These are phyloP conservation scores for Coemansia sp. DNA, from an alignment of 192 early-diverging fungal genomes.

Conservation along the genomic window DNA sequence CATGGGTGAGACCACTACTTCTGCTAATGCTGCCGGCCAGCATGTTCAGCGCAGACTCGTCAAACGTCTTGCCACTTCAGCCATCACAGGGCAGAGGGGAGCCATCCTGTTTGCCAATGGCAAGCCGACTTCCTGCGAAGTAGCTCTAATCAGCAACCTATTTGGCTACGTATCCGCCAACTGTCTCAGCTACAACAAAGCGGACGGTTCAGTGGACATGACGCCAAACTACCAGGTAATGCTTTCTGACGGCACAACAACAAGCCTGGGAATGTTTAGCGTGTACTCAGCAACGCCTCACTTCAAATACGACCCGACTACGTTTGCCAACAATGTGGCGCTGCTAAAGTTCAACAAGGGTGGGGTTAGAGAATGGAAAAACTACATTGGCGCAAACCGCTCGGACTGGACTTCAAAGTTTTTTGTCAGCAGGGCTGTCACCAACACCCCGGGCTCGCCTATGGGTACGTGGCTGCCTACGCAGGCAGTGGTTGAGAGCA, in stretches of 20 bases:
- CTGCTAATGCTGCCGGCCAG: constrained; percentile 39
- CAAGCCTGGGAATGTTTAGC: constrained; percentile 11
- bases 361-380: constrained; percentile 10
- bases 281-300: constrained; percentile 20
- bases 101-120: constrained; percentile 29
- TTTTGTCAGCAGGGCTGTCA: constrained; percentile 10
- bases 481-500: constrained; percentile 4
- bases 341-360: constrained; percentile 21
- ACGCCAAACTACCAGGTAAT: constrained; percentile 23
- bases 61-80: constrained; percentile 25
- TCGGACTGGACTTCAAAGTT: constrained; percentile 31
- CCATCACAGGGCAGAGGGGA: constrained; percentile 17
- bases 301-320: constrained; percentile 24
- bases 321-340: constrained; percentile 45
- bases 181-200: constrained; percentile 17
- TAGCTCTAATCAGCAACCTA: constrained; percentile 42
- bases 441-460: not conserved
- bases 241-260: constrained; percentile 18
- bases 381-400: constrained; percentile 46
- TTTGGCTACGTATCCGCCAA: constrained; percentile 37
- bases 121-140: constrained; percentile 31
- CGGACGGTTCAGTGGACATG: constrained; percentile 3
- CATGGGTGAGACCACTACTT: not conserved
- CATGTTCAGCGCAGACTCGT: constrained; percentile 7
- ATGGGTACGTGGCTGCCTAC: not conserved